These are phyloP conservation scores for Gossypium schwendimanii DNA, from an alignment of 441 rosid species.

Conservation along the genomic window DNA sequence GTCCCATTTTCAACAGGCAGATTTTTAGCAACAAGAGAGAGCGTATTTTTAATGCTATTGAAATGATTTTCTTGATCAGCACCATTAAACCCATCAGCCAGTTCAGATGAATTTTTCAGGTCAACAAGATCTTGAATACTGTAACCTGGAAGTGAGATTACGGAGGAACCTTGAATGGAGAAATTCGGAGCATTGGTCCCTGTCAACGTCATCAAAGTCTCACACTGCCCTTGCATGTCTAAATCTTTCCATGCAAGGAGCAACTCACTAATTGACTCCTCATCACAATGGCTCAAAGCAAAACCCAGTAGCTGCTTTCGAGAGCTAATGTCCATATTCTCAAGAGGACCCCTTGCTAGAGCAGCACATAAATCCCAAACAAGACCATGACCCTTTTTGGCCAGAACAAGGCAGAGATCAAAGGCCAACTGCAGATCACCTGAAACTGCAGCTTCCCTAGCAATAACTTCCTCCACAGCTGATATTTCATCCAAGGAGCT, in stretches of 20 bases:
- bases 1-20: conserved; percentile 47
- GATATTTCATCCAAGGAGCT: conserved; percentile 70
- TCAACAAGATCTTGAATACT: conserved; percentile 38
- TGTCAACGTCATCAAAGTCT: conserved; percentile 50
- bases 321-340: conserved; percentile 73
- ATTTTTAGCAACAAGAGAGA: conserved; percentile 58
- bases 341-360: conserved; percentile 96
- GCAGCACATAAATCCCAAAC: conserved; percentile 99
- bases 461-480: conserved; percentile 91
- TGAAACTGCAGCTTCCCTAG: conserved; percentile 97
- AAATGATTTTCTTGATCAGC: conserved; percentile 42
- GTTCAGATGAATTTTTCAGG: conserved; percentile 41
- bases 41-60: conserved; percentile 37
- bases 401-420: conserved; percentile 81
- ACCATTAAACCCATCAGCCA: conserved; percentile 34
- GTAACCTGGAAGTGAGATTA: conserved; percentile 24
- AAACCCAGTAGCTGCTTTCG: conserved; percentile 84
- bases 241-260: conserved; percentile 97
- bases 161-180: conserved; percentile 30
- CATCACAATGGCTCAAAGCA: conserved; percentile 90
- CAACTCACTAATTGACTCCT: conserved; percentile 86
- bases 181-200: conserved; percentile 46
- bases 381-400: conserved; percentile 87
- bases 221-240: conserved; percentile 84
- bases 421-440: conserved; percentile 97